phyloP scores from a whole-genome alignment of 129 eudicot species.

The Arctium lappa region DNA sequence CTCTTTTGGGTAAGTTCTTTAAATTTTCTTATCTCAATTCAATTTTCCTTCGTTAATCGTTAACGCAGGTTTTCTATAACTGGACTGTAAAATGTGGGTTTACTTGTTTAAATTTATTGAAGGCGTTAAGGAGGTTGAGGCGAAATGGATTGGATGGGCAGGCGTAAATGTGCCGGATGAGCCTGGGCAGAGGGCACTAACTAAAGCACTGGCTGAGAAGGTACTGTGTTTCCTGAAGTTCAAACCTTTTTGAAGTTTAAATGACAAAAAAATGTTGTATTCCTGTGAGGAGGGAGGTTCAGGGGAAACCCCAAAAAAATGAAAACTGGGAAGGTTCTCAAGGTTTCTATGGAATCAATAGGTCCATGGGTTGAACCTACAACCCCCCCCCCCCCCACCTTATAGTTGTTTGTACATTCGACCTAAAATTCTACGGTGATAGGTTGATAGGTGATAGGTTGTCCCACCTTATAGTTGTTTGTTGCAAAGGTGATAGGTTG shows the following conservation, averaged over 20 bases:
- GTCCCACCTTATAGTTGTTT: too few species aligned
- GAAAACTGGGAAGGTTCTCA: too few species aligned
- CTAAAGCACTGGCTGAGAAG: constrained; percentile 85
- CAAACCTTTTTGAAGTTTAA: background rate
- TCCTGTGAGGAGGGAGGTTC: background rate
- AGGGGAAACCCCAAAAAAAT: too few species aligned
- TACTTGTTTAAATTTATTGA: constrained; percentile 8
- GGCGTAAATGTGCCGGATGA: constrained; percentile 97
- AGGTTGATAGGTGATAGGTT: too few species aligned
- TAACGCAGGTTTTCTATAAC: background rate
- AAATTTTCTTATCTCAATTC: background rate
- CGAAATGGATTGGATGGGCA: constrained; percentile 98
- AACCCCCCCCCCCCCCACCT: too few species aligned
- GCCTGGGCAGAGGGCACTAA: constrained; percentile 75
- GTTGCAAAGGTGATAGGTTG: too few species aligned
- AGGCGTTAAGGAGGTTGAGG: constrained; percentile 98
- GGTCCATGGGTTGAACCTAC: too few species aligned
- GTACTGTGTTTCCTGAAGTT: constrained; percentile 25
- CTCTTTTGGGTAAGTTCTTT: constrained; percentile 68
- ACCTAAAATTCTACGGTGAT: too few species aligned
- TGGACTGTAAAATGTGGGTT: constrained; percentile 1
- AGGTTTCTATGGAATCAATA: too few species aligned
- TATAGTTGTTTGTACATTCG: too few species aligned
- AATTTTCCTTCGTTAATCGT: background rate
- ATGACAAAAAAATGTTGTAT: background rate